Evolutionary conservation across 176 grass and related monocot species (phyloP), one percentile per base, ranked within the genome.

Genomic region (Carex littledalei): DNA sequence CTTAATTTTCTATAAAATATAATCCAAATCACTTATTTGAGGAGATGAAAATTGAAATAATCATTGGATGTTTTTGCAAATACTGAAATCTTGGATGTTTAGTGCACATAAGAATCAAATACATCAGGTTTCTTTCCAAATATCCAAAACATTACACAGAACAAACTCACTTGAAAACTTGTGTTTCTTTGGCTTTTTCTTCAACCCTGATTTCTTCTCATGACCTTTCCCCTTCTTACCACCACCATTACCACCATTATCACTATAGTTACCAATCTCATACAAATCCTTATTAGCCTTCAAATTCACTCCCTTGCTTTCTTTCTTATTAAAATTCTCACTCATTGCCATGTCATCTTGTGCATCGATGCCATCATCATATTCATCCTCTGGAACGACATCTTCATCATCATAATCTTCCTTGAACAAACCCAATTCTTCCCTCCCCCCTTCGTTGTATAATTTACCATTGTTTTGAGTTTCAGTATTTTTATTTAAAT

Each of bases 361-460:
- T 0, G 63, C 39, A 68, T 94, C 93, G 3, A 94, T 91, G 8
- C 91, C 93, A 79, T 99, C 97, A 22, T 99, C 93, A 89, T 95
- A 95, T 85, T 99, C 97, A 84, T 98, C 96, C 84, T 92, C 91
- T 14, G 91, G 91, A 88, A 95, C 79, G 75, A 91, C 85, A 70
- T 95, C 88, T 34, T 18, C 90, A 67, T 74, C 86, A 80, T 86
- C 83, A 15, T 88, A 88, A 15, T 85, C 86, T 12, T 90, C 86
- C 77, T 93, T 89, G 81, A 92, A 92, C 82, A 91, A 84, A 79
- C 91, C 87, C 14, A 95, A 71, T 84, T 99, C 97, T 71, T 93
- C 90, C 62, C 91, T 93, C 47, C 91, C 93, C 6, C 85, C 91
- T 77, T 96, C 93, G 87, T 95, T 95, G 79, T 95, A 95, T 84